Evolutionary conservation across 768 basidiomycete genomes (phyloP).

Genomic region (Nevesoporus exiguus): DNA sequence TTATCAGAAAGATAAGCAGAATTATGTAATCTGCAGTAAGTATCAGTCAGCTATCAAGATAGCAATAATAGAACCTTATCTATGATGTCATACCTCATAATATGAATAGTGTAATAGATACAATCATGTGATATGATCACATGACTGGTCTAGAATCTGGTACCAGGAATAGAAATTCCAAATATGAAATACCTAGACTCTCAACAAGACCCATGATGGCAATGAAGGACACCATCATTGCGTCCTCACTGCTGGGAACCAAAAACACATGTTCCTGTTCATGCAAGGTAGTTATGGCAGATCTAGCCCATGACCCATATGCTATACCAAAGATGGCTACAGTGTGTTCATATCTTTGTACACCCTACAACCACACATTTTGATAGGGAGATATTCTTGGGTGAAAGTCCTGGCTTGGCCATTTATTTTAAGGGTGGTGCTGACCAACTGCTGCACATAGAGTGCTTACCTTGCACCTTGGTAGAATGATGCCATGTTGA

Average conservation of each 20-base stretch:
- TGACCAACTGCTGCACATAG: background rate
- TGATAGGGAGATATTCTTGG: conserved; percentile 25
- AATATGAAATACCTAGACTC: no score
- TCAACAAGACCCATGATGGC: background rate
- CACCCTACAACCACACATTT: conserved; percentile 4
- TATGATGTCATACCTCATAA: no score
- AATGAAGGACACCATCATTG: background rate
- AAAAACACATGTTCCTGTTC: background rate
- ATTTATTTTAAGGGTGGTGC: background rate
- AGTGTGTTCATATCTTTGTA: background rate
- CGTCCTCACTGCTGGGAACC: background rate
- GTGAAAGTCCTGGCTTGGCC: background rate
- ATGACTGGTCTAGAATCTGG: no score
- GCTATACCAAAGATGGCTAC: conserved; percentile 18
- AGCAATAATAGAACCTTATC: no score
- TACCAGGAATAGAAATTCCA: no score
- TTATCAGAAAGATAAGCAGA: no score
- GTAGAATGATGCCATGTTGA: background rate
- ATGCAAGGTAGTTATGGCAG: conserved; percentile 15
- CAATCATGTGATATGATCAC: no score
- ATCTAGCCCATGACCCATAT: background rate
- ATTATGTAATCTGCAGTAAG: no score
- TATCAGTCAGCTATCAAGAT: no score
- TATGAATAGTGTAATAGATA: no score
- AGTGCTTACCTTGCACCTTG: background rate